phyloP scores from a whole-genome alignment of 768 basidiomycete genomes.

The Suillus plorans region DNA sequence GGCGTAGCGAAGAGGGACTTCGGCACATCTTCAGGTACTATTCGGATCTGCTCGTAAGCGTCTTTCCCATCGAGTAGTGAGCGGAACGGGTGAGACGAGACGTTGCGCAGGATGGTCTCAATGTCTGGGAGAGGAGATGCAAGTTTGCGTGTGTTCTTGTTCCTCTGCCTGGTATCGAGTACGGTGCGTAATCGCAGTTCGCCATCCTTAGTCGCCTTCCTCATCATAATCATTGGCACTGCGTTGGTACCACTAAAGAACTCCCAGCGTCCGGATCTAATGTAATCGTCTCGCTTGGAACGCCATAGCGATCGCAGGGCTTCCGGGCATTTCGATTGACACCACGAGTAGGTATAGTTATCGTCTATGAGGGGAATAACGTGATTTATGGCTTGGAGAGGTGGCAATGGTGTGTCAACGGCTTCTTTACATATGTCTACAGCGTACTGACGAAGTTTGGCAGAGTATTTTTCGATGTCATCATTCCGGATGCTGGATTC shows the following conservation, averaged over 20 bases:
- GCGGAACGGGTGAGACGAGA: conserved; percentile 17
- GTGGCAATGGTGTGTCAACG: conserved; percentile 29
- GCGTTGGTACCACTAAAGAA: conserved; percentile 26
- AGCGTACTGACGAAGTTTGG: conserved; percentile 14
- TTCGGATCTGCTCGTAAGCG: conserved; percentile 32
- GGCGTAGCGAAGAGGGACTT: conserved; percentile 34
- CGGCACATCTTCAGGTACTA: conserved; percentile 23
- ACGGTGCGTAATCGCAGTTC: conserved; percentile 18
- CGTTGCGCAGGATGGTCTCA: conserved; percentile 22
- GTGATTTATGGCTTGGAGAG: conserved; percentile 35
- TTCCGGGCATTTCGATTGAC: conserved; percentile 36
- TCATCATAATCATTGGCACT: conserved; percentile 33
- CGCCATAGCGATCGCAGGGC: conserved; percentile 23
- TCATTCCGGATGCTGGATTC: too few species aligned
- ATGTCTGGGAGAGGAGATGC: conserved; percentile 29
- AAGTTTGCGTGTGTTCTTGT: conserved; percentile 30
- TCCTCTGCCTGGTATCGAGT: conserved; percentile 29
- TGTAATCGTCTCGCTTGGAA: conserved; percentile 30
- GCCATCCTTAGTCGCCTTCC: conserved; percentile 25
- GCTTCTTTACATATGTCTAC: conserved; percentile 25
- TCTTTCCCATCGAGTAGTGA: conserved; percentile 30
- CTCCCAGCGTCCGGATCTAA: conserved; percentile 30
- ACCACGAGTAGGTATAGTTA: conserved; percentile 32
- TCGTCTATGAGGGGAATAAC: conserved; percentile 34
- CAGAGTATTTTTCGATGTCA: too few species aligned